phyloP scores from a whole-genome alignment of 768 basidiomycete species.

The Asterophora parasitica region DNA sequence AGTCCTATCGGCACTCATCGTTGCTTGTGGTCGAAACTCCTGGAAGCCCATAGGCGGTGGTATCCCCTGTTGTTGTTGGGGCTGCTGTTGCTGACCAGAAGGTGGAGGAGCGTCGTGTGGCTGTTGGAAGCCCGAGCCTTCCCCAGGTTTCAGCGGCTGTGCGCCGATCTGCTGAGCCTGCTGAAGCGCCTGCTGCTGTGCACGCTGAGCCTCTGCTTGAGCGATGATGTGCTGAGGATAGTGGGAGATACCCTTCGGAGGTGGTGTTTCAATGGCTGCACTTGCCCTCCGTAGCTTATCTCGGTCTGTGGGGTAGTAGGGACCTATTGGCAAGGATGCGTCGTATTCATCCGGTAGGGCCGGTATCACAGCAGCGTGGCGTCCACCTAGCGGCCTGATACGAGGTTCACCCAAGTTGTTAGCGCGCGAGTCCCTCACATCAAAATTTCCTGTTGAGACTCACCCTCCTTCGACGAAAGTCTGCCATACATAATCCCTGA shows the following conservation, averaged over 20 bases:
- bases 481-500: slow-evolving; percentile 85
- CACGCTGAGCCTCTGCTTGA: slow-evolving; percentile 32
- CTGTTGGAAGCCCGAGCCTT: slow-evolving; percentile 4
- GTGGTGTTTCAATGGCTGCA: slow-evolving; percentile 23
- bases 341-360: slow-evolving; percentile 75
- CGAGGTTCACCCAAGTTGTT: slow-evolving; percentile 1
- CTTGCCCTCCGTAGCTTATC: slow-evolving; percentile 26
- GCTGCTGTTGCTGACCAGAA: slow-evolving; percentile 4
- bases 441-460: slow-evolving; percentile 29
- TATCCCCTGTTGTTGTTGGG: too few relatives aligned
- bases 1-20: slow-evolving; percentile 6
- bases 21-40: slow-evolving; percentile 6
- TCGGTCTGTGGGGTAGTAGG: slow-evolving; percentile 39
- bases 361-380: slow-evolving; percentile 79
- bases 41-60: slow-evolving; percentile 1
- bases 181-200: slow-evolving; percentile 21
- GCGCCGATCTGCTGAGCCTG: slow-evolving; percentile 21
- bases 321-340: slow-evolving; percentile 39
- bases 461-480: slow-evolving; percentile 82
- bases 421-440: neutral
- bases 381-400: slow-evolving; percentile 66
- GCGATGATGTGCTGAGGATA: slow-evolving; percentile 49
- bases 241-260: slow-evolving; percentile 35
- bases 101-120: neutral
- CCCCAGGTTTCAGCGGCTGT: slow-evolving; percentile 10